Conservation (phyloP, 1,284 basidiomycete species). For the Ustilago shanxiensis region DNA sequence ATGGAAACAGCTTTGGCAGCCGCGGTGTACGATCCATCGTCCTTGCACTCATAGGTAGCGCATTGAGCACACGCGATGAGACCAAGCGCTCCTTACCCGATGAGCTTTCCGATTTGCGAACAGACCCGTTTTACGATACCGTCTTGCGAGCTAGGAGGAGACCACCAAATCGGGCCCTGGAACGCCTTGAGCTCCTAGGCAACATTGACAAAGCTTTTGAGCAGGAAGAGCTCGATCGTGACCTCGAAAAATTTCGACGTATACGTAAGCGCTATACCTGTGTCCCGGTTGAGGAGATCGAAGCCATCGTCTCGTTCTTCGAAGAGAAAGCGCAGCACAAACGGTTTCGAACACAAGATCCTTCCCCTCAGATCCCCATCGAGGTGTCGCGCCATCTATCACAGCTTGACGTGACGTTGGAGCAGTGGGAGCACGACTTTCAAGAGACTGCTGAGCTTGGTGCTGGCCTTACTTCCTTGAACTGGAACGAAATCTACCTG, state of each 20-base stretch:
- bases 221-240: neutral
- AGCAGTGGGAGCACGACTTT: constrained; percentile 35
- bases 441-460: constrained; percentile 23
- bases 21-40: constrained; percentile 24
- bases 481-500: neutral
- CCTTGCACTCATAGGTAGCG: constrained; percentile 11
- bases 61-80: neutral
- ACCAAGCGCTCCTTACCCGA: neutral
- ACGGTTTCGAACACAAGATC: neutral
- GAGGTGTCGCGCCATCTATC: constrained; percentile 22
- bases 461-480: constrained; percentile 1
- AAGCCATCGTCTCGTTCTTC: constrained; percentile 18
- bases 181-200: constrained; percentile 3
- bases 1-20: constrained; percentile 31
- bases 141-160: constrained; percentile 1
- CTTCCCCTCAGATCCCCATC: constrained; percentile 2
- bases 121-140: constrained; percentile 5
- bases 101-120: neutral
- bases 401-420: constrained; percentile 11
- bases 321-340: constrained; percentile 2
- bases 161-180: constrained; percentile 11
- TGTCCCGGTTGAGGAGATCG: constrained; percentile 16
- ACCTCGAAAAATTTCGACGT: constrained; percentile 2
- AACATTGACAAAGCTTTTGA: constrained; percentile 9
- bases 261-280: constrained; percentile 22